These are phyloP conservation scores for Prunella vulgaris DNA, from an alignment of 257 asterid genomes.

Conservation along the genomic window DNA sequence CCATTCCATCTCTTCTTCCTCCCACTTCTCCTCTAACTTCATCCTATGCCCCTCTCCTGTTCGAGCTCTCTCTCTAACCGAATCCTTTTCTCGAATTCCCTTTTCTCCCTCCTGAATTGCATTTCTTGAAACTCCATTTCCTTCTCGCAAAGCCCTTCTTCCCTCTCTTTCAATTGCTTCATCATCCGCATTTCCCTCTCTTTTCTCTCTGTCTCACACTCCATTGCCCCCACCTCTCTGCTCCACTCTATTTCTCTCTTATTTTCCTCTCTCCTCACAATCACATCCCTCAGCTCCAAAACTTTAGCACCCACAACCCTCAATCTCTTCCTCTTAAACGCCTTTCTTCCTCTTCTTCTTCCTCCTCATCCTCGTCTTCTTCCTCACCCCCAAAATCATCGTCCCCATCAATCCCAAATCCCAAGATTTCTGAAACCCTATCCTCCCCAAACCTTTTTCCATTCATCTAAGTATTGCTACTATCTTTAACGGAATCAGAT, in stretches of 20 bases:
- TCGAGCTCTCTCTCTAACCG: slow-evolving; percentile 57
- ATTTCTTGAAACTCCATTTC: slow-evolving; percentile 55
- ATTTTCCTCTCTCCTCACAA: slow-evolving; percentile 65
- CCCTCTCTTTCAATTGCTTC: slow-evolving; percentile 40
- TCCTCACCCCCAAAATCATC: slow-evolving; percentile 54
- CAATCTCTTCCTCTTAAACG: slow-evolving; percentile 40
- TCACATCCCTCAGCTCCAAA: slow-evolving; percentile 57
- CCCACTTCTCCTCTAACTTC: slow-evolving; percentile 78
- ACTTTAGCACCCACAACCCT: slow-evolving; percentile 51
- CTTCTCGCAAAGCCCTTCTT: slow-evolving; percentile 33
- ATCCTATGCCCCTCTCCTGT: slow-evolving; percentile 67
- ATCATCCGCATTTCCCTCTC: slow-evolving; percentile 37
- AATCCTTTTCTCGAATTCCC: slow-evolving; percentile 57
- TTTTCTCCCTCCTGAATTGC: slow-evolving; percentile 46
- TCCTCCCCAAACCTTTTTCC: slow-evolving; percentile 39
- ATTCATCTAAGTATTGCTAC: background rate
- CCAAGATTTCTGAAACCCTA: slow-evolving; percentile 31
- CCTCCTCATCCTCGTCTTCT: slow-evolving; percentile 47
- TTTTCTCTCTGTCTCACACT: slow-evolving; percentile 30
- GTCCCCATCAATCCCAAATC: slow-evolving; percentile 52
- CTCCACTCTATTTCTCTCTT: slow-evolving; percentile 72
- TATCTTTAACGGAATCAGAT: slow-evolving; percentile 27
- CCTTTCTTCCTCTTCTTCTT: slow-evolving; percentile 29
- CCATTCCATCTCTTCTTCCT: slow-evolving; percentile 88
- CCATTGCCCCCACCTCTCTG: slow-evolving; percentile 38